A percentile compares a stretch with the other conserved stretches of the same genome.
Conservation (phyloP, 257 asterid genomes). For the Solanum corneliomulleri region DNA sequence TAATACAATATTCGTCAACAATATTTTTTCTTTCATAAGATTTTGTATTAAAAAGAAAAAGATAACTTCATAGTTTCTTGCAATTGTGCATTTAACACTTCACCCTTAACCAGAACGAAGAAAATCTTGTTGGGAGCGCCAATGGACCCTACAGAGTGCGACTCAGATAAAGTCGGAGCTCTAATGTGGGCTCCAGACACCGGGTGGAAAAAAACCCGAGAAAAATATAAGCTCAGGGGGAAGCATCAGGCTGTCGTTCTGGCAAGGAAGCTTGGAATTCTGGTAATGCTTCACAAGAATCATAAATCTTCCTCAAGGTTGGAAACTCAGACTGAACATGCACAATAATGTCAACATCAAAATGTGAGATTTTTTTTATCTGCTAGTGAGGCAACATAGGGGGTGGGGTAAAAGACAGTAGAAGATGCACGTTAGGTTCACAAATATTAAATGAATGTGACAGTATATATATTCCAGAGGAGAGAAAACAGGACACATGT, state of each 20-base stretch:
- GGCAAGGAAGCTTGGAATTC: constrained; percentile 61
- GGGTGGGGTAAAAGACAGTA: background rate
- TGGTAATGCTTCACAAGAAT: constrained; percentile 40
- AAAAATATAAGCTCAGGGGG: background rate
- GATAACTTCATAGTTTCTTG: background rate
- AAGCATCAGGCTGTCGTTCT: constrained; percentile 61
- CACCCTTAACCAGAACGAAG: no score
- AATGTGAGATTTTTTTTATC: background rate
- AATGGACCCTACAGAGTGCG: no score
- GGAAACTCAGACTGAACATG: constrained; percentile 44
- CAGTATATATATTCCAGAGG: background rate
- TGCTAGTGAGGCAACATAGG: background rate
- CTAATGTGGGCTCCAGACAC: no score
- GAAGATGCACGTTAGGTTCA: background rate
- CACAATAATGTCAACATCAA: background rate
- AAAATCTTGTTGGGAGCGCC: no score
- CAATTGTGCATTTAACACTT: no score
- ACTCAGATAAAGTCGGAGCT: no score
- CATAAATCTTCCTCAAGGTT: constrained; percentile 23
- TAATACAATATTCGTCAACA: background rate
- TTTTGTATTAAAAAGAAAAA: background rate
- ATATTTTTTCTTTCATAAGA: background rate
- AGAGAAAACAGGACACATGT: background rate
- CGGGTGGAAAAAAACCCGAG: no score
- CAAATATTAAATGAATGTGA: background rate